Evolutionary conservation across 495 filamentous ascomycete species (phyloP).

Genomic region (Jackrogersella multiformis): DNA sequence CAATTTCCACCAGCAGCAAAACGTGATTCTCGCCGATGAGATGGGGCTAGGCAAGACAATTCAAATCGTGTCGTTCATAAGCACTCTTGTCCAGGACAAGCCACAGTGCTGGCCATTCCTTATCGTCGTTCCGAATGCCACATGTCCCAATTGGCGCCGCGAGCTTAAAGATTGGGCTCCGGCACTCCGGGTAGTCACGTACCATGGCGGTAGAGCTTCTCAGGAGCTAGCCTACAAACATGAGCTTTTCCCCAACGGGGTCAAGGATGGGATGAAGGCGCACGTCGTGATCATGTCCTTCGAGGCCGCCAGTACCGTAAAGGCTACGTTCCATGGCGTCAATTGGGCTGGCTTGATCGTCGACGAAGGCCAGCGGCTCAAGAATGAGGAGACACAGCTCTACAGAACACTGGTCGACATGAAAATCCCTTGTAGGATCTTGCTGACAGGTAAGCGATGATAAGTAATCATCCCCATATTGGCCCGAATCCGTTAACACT

Average conservation of each 20-base stretch:
- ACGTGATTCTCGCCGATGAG: constrained; percentile 96
- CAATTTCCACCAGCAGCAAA: constrained; percentile 81
- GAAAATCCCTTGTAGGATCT: constrained; percentile 78
- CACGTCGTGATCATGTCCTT: constrained; percentile 97
- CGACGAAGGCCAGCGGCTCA: constrained; percentile 95
- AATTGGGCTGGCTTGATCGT: constrained; percentile 91
- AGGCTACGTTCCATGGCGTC: constrained; percentile 71
- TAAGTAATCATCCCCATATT: constrained; percentile 21
- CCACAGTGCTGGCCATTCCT: constrained; percentile 92
- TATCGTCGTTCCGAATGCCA: constrained; percentile 91
- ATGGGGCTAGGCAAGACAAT: constrained; percentile 99
- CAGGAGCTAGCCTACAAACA: constrained; percentile 76
- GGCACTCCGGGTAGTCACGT: constrained; percentile 84
- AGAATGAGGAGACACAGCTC: constrained; percentile 86
- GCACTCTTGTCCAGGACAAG: constrained; percentile 74
- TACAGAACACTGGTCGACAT: constrained; percentile 77
- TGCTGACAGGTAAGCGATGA: constrained; percentile 70
- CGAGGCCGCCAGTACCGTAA: constrained; percentile 78
- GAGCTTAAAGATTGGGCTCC: constrained; percentile 97
- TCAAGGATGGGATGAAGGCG: constrained; percentile 69
- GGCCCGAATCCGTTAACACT: constrained; percentile 29
- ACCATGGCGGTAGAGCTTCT: constrained; percentile 77
- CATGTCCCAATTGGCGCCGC: constrained; percentile 94
- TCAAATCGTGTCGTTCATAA: constrained; percentile 86
- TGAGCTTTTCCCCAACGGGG: constrained; percentile 78